Evolutionary conservation across 2,329 filamentous ascomycete species (phyloP).

Genomic region (Nemania serpens): DNA sequence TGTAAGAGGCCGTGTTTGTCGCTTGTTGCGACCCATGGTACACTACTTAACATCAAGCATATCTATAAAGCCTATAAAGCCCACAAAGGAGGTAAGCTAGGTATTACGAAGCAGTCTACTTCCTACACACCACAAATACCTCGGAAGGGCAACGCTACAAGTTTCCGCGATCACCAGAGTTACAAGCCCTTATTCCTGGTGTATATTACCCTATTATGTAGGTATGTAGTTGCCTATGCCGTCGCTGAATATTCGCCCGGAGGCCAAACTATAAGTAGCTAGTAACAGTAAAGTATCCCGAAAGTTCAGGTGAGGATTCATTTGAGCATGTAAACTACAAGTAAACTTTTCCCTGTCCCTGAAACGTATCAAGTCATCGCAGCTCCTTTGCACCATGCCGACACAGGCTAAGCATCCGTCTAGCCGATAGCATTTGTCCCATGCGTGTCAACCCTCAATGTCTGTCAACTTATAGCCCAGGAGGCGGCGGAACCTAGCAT

Average conservation of each 20-base stretch:
- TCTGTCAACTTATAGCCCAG: constrained; percentile 50
- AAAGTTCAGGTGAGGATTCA: constrained; percentile 10
- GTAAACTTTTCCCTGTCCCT: not conserved
- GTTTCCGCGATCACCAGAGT: not conserved
- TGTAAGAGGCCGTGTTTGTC: no score
- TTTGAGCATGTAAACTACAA: constrained; percentile 5
- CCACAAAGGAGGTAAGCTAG: no score
- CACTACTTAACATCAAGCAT: no score
- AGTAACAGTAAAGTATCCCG: constrained; percentile 6
- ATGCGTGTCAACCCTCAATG: not conserved
- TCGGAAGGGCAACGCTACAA: not conserved
- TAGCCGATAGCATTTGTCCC: not conserved
- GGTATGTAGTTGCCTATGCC: not conserved
- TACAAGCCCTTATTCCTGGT: not conserved
- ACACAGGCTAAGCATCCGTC: not conserved
- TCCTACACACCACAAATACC: no score
- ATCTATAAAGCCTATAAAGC: no score
- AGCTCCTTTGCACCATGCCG: not conserved
- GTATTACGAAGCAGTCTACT: no score
- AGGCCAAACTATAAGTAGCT: constrained; percentile 7
- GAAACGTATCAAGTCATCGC: not conserved
- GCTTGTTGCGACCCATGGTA: no score
- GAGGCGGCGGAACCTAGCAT: constrained; percentile 59
- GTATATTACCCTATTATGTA: no score
- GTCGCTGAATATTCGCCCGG: not conserved